Evolutionary conservation across 2,329 filamentous ascomycete species (phyloP).

Genomic region (Epicoccum nigrum): DNA sequence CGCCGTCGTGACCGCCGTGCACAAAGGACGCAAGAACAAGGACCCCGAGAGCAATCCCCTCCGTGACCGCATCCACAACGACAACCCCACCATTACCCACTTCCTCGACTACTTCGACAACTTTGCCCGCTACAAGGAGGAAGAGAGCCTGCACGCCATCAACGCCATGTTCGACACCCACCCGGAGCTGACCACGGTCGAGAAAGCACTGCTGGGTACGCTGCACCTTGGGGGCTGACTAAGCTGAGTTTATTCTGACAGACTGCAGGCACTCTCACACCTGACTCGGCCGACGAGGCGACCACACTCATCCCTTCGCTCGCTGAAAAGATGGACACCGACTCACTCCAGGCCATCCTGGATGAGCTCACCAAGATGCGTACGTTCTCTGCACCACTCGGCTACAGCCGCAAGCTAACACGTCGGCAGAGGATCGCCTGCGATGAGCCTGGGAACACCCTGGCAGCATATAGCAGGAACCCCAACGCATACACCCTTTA

Average conservation of each 20-base stretch:
- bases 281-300: constrained; percentile 90
- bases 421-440: constrained; percentile 11
- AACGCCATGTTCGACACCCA: constrained; percentile 82
- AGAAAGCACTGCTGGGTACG: constrained; percentile 83
- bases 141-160: constrained; percentile 93
- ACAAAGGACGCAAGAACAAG: constrained; percentile 78
- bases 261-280: constrained; percentile 81
- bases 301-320: constrained; percentile 93
- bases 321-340: constrained; percentile 86
- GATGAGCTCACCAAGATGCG: constrained; percentile 88
- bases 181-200: constrained; percentile 84
- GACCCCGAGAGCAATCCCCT: constrained; percentile 69
- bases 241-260: constrained; percentile 17
- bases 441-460: neutral
- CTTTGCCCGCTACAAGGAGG: constrained; percentile 94
- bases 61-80: constrained; percentile 75
- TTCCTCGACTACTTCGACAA: constrained; percentile 92
- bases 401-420: neutral
- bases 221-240: constrained; percentile 47
- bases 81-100: constrained; percentile 72
- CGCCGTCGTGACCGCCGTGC: constrained; percentile 87
- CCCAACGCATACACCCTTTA: neutral
- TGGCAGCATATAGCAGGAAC: neutral
- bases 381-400: constrained; percentile 28
- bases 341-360: constrained; percentile 83